Conservation (phyloP, 257 asterid species). For the Craterostigma plantagineum region DNA sequence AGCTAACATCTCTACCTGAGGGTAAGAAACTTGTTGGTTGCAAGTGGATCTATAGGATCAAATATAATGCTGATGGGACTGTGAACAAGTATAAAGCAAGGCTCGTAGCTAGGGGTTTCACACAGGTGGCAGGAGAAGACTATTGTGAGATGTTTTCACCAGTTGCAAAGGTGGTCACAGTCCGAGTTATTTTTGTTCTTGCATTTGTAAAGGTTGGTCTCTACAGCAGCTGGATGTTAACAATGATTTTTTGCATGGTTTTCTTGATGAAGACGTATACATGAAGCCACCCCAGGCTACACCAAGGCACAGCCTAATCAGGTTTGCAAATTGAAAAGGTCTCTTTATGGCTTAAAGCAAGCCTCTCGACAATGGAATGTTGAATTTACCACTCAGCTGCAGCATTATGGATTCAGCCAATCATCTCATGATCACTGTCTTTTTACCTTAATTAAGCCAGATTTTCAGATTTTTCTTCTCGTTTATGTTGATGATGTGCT, state of each 20-base stretch:
- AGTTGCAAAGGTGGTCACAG: background rate
- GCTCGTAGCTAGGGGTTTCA: constrained; percentile 1
- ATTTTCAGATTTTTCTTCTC: background rate
- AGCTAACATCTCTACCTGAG: no score
- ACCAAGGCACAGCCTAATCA: background rate
- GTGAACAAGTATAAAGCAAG: background rate
- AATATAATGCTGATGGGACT: background rate
- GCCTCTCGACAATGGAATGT: no score
- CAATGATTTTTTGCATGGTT: background rate
- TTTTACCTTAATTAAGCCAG: background rate
- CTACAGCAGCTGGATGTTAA: background rate
- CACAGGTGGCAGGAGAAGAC: background rate
- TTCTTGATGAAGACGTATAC: background rate
- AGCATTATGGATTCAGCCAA: background rate
- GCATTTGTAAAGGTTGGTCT: background rate
- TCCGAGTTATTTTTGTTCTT: background rate
- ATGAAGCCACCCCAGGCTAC: background rate
- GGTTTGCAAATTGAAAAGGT: background rate
- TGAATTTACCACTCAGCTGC: no score
- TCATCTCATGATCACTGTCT: background rate
- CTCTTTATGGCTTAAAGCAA: background rate
- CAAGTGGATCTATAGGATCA: no score
- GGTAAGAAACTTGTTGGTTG: no score
- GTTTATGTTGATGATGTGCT: background rate
- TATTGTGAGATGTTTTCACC: background rate